Conservation (phyloP, 1,284 basidiomycete genomes). For the Sanghuangporus weigelae region DNA sequence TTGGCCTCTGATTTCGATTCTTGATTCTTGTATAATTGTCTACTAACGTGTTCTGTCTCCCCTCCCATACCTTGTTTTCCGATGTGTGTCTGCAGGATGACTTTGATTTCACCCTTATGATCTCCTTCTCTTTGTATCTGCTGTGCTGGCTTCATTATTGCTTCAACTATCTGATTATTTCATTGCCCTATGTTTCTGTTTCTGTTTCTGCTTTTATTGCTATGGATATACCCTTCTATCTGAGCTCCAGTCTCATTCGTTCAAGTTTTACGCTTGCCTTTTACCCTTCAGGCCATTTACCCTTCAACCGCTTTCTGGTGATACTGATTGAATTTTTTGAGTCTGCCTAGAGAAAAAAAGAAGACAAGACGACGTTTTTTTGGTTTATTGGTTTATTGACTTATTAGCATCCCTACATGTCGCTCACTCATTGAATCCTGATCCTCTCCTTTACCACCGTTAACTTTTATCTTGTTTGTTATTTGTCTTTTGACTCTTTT, state of each 20-base stretch:
- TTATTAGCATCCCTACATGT: no score
- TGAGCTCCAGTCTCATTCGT: not conserved
- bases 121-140: not conserved
- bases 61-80: not conserved
- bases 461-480: no score
- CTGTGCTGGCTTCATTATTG: not conserved
- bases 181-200: not conserved
- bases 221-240: not conserved
- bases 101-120: not conserved
- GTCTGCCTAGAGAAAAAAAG: no score
- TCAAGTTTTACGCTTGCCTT: no score
- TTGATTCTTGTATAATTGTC: not conserved
- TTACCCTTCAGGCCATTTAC: no score
- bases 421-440: no score
- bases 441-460: no score
- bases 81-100: not conserved
- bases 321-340: no score
- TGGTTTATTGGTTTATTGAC: no score
- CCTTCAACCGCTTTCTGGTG: no score
- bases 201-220: not conserved
- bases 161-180: not conserved
- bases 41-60: not conserved
- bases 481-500: no score
- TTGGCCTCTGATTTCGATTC: constrained; percentile 27
- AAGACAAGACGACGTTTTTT: no score